Evolutionary conservation across 139 green algal species (phyloP), one percentile per base, ranked within the genome.

Genomic region (Chlamydomonas incerta): DNA sequence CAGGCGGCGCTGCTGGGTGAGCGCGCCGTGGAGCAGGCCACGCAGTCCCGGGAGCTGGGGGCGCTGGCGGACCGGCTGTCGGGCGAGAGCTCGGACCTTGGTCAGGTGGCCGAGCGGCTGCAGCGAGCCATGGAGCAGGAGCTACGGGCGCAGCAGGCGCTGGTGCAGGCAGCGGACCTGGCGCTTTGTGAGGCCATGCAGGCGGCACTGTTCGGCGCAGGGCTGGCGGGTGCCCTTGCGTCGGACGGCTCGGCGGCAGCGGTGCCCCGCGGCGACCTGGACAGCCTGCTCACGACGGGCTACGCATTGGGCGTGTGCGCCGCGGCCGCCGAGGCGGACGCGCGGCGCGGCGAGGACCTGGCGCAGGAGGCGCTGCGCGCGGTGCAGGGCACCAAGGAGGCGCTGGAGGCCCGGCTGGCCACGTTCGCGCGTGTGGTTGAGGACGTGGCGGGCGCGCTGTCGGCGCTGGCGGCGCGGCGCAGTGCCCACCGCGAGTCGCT

Each of bases 131-230:
- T 50, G 11, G 79, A 67, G 13, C 18, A 31, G 66, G 79, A 75
- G n/a, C 47, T 85, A 20, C 29, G 18, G 24, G 41, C 77, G n/a
- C 77, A 83, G 29, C 34, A 55, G 35, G 63, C n/a, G 41, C 63
- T 83, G 77, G 60, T 83, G 63, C 41, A 65, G 50, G 77, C 75
- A 5, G 26, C 26, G 28, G 75, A 83, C 9, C 75, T 83, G 26
- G 18, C 63, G 1, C 41, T 83, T 11, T 70, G 57, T 14, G 74
- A 82, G 24, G 74, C 60, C 37, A 72, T 72, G 58, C 37, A 46
- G 24, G 75, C 75, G 28, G 60, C 62, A 0, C 24, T 73, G 28
- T 34, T 65, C 35, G 55, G 74, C 17, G 52, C n/a, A 26, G 73
- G 73, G 9, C 15, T 14, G 5, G 24, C 18, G 33, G 34, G 13